These are phyloP conservation scores for Ophiobolus disseminans DNA, from an alignment of 2,329 filamentous ascomycete genomes.

Conservation along the genomic window DNA sequence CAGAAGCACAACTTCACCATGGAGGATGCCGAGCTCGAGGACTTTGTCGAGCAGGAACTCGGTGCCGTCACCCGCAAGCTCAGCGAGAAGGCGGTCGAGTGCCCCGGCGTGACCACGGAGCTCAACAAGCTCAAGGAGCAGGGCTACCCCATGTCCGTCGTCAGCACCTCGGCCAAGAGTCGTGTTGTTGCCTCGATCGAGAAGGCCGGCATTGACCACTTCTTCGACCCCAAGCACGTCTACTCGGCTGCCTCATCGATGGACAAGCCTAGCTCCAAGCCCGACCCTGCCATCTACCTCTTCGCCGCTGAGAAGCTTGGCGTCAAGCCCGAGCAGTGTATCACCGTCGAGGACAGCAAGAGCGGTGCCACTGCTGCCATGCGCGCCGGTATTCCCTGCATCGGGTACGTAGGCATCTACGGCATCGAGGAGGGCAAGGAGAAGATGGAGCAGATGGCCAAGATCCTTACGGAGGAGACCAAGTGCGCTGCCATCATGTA, in stretches of 20 bases:
- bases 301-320: conserved; percentile 76
- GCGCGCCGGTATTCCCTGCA: conserved; percentile 78
- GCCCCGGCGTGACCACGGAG: conserved; percentile 71
- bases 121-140: conserved; percentile 69
- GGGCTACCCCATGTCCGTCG: conserved; percentile 78
- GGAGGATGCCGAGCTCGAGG: conserved; percentile 70
- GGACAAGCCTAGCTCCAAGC: conserved; percentile 82
- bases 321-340: conserved; percentile 72
- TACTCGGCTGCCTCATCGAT: conserved; percentile 85
- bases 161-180: conserved; percentile 79
- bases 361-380: conserved; percentile 80
- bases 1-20: conserved; percentile 78
- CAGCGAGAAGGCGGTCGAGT: conserved; percentile 70
- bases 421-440: conserved; percentile 52
- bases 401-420: conserved; percentile 81
- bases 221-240: conserved; percentile 76
- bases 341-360: conserved; percentile 89
- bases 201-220: conserved; percentile 80
- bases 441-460: conserved; percentile 57
- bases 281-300: conserved; percentile 87
- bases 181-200: conserved; percentile 79
- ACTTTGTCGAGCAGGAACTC: conserved; percentile 78
- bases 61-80: conserved; percentile 85
- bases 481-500: conserved; percentile 59
- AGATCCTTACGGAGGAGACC: conserved; percentile 57